phyloP scores from a whole-genome alignment of 202 grass and related monocot genomes.

The Zoysia matrella region DNA sequence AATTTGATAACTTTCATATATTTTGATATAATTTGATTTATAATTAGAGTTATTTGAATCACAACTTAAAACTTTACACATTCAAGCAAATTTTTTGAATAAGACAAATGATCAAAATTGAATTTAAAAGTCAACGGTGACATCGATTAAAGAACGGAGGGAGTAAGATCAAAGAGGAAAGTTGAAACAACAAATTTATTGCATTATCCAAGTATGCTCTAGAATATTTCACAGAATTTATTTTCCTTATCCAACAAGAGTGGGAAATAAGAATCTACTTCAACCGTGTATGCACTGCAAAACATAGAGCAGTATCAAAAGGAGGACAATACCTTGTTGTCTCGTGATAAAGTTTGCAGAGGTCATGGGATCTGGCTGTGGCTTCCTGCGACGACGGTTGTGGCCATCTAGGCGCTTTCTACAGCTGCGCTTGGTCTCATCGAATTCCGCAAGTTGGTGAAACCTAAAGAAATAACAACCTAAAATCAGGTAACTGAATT shows the following conservation, averaged over 20 bases:
- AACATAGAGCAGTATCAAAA: slow-evolving; percentile 4
- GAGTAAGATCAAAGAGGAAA: neutral
- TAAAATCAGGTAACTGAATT: slow-evolving; percentile 35
- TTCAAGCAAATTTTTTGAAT: too few species aligned
- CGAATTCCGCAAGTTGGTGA: slow-evolving; percentile 90
- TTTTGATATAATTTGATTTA: too few species aligned
- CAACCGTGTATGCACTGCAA: slow-evolving; percentile 4
- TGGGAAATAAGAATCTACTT: neutral
- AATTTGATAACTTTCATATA: too few species aligned
- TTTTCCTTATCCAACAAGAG: neutral
- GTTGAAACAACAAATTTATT: neutral
- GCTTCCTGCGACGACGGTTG: slow-evolving; percentile 93
- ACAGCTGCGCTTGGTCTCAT: slow-evolving; percentile 90
- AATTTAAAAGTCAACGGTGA: too few species aligned
- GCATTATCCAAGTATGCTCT: neutral
- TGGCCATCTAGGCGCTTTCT: slow-evolving; percentile 96
- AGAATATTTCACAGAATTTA: neutral
- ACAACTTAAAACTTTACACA: too few species aligned
- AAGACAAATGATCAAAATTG: too few species aligned
- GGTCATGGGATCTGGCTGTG: slow-evolving; percentile 67
- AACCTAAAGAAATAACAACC: slow-evolving; percentile 62
- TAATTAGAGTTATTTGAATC: too few species aligned
- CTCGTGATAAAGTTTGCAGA: slow-evolving; percentile 62
- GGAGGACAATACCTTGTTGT: slow-evolving; percentile 62
- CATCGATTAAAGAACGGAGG: too few species aligned